phyloP scores from a whole-genome alignment of 768 basidiomycete genomes.

The Lyophyllum decastes region DNA sequence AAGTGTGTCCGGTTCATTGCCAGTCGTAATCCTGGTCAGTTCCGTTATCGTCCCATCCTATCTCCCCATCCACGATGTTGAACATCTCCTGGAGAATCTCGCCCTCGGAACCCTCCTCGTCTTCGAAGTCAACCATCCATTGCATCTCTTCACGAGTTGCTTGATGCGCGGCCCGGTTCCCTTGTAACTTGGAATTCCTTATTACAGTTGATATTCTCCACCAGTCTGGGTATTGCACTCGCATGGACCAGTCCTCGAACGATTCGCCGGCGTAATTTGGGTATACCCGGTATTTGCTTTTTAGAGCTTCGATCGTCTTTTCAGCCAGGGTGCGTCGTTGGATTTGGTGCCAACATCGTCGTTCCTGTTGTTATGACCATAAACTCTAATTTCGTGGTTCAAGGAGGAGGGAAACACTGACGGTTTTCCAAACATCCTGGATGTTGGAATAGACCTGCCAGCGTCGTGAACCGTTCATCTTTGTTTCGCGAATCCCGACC shows the following conservation, averaged over 20 bases:
- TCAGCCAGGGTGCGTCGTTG: not conserved
- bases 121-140: not conserved
- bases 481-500: no score
- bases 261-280: not conserved
- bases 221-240: not conserved
- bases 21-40: not conserved
- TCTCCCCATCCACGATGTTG: not conserved
- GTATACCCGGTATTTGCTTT: not conserved
- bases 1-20: no score
- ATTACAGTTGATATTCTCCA: not conserved
- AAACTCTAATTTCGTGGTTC: not conserved
- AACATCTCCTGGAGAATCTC: not conserved
- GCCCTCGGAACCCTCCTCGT: not conserved
- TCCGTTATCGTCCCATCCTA: not conserved
- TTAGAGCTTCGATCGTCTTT: not conserved
- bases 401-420: not conserved
- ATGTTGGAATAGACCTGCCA: not conserved
- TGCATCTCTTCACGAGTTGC: not conserved
- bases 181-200: not conserved
- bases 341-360: not conserved
- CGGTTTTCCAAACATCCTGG: not conserved
- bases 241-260: not conserved
- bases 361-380: not conserved
- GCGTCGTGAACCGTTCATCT: not conserved
- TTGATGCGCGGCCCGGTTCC: not conserved